Percentiles rank a stretch among this genome's conserved stretches.
phyloP scores from a whole-genome alignment of 73 alveolate species.

The Paramecium biaurelia region DNA sequence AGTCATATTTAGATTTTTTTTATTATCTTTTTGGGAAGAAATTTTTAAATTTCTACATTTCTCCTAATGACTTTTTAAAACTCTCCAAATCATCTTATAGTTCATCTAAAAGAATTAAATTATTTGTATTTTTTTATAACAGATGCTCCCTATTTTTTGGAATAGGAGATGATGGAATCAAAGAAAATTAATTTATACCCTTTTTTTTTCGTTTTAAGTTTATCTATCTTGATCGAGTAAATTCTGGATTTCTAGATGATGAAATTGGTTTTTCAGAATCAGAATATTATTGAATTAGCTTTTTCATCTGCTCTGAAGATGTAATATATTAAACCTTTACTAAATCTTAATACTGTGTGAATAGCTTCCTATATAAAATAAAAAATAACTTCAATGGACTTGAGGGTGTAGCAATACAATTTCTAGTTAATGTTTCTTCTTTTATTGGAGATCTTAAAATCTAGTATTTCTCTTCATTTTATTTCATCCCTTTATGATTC shows the following conservation, averaged over 20 bases:
- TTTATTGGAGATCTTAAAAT: not conserved
- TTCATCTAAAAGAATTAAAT: not conserved
- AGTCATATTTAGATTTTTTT: not conserved
- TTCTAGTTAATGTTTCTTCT: not conserved
- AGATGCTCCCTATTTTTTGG: not conserved
- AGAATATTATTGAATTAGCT: not conserved
- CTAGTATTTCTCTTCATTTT: not conserved
- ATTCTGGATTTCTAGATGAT: not conserved
- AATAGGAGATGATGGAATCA: not conserved
- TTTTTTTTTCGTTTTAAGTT: not conserved
- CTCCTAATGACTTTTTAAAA: not conserved
- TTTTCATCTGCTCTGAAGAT: not conserved
- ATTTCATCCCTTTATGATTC: not conserved
- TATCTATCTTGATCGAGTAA: not conserved
- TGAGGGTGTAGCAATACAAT: not conserved
- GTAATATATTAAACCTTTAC: not conserved
- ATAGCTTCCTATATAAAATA: not conserved
- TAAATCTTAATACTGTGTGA: not conserved
- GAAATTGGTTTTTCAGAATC: not conserved
- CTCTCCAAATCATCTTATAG: not conserved
- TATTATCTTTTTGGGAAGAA: not conserved
- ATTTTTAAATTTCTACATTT: not conserved
- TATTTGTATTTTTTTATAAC: not conserved
- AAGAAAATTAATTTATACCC: not conserved
- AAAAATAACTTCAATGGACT: not conserved